These are phyloP conservation scores for Xylaria sp. DNA, from an alignment of 495 filamentous ascomycete genomes.

Conservation along the genomic window DNA sequence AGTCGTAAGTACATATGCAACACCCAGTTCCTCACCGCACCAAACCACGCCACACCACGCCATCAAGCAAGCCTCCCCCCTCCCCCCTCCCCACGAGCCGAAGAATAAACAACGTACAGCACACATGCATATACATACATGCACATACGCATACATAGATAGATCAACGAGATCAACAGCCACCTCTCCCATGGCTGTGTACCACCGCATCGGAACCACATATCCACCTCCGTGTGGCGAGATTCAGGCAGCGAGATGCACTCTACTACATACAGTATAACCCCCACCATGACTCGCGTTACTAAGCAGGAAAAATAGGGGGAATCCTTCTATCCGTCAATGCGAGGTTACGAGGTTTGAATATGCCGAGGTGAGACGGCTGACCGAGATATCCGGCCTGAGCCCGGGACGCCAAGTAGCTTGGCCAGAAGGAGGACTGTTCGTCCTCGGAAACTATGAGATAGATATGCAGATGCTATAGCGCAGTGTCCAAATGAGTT, in stretches of 20 bases:
- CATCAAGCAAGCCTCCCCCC: neutral
- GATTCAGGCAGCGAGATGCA: conserved; percentile 5
- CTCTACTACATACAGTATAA: neutral
- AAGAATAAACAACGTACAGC: neutral
- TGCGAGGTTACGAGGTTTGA: neutral
- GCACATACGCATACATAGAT: neutral
- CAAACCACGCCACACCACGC: neutral
- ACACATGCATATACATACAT: neutral
- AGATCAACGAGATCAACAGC: conserved; percentile 9
- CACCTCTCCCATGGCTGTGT: neutral
- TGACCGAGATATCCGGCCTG: neutral
- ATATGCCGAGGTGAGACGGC: neutral
- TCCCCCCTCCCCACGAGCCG: too few relatives aligned
- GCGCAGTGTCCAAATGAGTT: too few relatives aligned
- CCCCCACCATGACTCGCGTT: neutral
- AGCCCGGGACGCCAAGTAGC: neutral
- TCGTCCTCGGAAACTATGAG: neutral
- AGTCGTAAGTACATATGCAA: too few relatives aligned
- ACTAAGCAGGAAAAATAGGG: neutral
- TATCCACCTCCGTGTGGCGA: conserved; percentile 13
- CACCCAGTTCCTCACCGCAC: conserved; percentile 2
- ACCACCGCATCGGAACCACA: neutral
- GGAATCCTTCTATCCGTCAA: neutral
- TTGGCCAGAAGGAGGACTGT: neutral
- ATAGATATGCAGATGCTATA: too few relatives aligned